phyloP scores from a whole-genome alignment of 208 protist species.

The Zelonia costaricensis region DNA sequence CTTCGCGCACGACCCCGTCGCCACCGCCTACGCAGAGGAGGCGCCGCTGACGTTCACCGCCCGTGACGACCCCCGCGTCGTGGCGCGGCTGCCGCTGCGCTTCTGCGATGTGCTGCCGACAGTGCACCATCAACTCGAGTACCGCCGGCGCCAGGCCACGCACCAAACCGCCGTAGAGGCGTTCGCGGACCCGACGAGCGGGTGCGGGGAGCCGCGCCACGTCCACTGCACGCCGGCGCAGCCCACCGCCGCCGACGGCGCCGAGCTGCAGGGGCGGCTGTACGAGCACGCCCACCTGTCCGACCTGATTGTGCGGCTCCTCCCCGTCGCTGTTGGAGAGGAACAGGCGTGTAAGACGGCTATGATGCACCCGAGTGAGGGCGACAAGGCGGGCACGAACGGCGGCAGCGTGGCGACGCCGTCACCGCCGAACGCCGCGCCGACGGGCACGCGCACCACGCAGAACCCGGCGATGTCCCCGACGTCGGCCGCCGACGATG shows the following conservation, averaged over 20 bases:
- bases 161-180: slow-evolving; percentile 18
- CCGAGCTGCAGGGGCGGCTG: neutral
- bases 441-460: too few relatives aligned
- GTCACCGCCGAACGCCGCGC: neutral
- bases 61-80: slow-evolving; percentile 19
- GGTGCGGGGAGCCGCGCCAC: too few relatives aligned
- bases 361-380: slow-evolving; percentile 2
- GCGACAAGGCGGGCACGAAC: neutral
- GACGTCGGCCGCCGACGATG: neutral
- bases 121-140: slow-evolving; percentile 22
- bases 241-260: neutral
- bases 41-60: slow-evolving; percentile 29
- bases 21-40: slow-evolving; percentile 8
- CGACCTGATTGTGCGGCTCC: slow-evolving; percentile 9
- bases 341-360: slow-evolving; percentile 20
- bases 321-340: slow-evolving; percentile 25
- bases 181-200: too few relatives aligned
- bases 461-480: neutral
- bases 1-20: slow-evolving; percentile 12
- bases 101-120: slow-evolving; percentile 18
- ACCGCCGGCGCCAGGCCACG: slow-evolving; percentile 22
- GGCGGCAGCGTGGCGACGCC: neutral
- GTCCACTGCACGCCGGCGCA: neutral
- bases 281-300: slow-evolving; percentile 11
- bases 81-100: slow-evolving; percentile 20